A percentile compares a stretch with the other conserved stretches of the same genome.
Evolutionary conservation across 2,329 filamentous ascomycete genomes (phyloP).

Genomic region (Raffaelea arxii): DNA sequence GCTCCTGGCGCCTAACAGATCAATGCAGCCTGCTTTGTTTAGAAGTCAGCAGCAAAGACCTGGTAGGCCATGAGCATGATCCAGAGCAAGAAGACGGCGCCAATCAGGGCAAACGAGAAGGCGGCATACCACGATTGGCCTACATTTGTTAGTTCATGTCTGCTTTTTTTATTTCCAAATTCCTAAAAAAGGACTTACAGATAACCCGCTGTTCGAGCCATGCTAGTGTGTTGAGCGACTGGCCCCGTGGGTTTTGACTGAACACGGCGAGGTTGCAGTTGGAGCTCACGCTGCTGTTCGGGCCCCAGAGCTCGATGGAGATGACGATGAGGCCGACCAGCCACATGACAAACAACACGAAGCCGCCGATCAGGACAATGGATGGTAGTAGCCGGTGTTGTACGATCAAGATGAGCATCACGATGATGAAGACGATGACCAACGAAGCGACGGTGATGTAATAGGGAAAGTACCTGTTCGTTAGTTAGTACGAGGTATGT

Average conservation of each 20-base stretch:
- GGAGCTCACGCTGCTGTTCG: conserved; percentile 44
- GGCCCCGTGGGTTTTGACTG: conserved; percentile 36
- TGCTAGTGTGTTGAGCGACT: conserved; percentile 45
- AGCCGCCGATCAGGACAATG: conserved; percentile 54
- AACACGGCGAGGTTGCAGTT: conserved; percentile 52
- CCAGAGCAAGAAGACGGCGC: conserved; percentile 53
- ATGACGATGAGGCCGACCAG: conserved; percentile 54
- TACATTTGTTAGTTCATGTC: conserved; percentile 18
- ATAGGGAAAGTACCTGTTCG: conserved; percentile 56
- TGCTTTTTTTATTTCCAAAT: too few species aligned
- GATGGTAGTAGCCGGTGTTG: conserved; percentile 50
- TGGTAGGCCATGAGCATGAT: conserved; percentile 60
- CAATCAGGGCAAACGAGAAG: conserved; percentile 53
- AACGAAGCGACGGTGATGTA: conserved; percentile 50
- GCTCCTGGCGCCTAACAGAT: too few species aligned
- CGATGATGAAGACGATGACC: conserved; percentile 54
- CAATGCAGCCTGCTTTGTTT: too few species aligned
- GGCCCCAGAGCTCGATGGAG: conserved; percentile 54
- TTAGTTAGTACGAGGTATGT: neutral
- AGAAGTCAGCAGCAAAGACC: conserved; percentile 35
- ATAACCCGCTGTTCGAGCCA: conserved; percentile 56
- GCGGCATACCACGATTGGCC: conserved; percentile 55
- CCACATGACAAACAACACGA: conserved; percentile 60
- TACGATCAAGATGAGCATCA: conserved; percentile 54
- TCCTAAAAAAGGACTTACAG: conserved; percentile 41